These are phyloP conservation scores for Saturnispora quitensis DNA, from an alignment of 805 yeast genomes.

Conservation along the genomic window DNA sequence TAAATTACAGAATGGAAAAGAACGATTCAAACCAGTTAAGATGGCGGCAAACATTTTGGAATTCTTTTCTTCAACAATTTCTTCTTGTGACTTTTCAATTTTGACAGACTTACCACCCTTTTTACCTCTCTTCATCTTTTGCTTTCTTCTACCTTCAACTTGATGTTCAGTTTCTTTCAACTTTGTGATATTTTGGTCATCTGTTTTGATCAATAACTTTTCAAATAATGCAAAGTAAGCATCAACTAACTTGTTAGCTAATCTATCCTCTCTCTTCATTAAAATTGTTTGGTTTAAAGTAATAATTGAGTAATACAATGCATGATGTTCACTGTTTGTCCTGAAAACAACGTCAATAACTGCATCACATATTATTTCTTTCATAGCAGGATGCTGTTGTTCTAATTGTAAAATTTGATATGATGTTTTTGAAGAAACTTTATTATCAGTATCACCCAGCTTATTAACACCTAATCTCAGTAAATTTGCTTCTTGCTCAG, in stretches of 20 bases:
- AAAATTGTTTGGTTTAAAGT: slow-evolving; percentile 90
- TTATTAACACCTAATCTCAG: slow-evolving; percentile 86
- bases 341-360: slow-evolving; percentile 75
- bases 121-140: slow-evolving; percentile 71
- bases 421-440: slow-evolving; percentile 84
- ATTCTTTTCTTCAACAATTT: slow-evolving; percentile 67
- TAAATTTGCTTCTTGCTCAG: slow-evolving; percentile 93
- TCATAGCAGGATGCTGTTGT: slow-evolving; percentile 95
- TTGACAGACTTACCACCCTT: slow-evolving; percentile 81
- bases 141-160: slow-evolving; percentile 56
- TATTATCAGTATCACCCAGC: slow-evolving; percentile 85
- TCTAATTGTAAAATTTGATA: slow-evolving; percentile 69
- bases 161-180: slow-evolving; percentile 40
- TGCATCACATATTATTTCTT: slow-evolving; percentile 64
- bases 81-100: slow-evolving; percentile 52
- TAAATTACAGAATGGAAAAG: slow-evolving; percentile 83
- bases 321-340: slow-evolving; percentile 70
- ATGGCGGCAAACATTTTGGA: slow-evolving; percentile 82
- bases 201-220: slow-evolving; percentile 64
- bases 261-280: slow-evolving; percentile 62
- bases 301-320: slow-evolving; percentile 78
- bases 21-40: slow-evolving; percentile 90
- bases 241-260: slow-evolving; percentile 76
- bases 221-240: slow-evolving; percentile 85
- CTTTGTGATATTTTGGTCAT: slow-evolving; percentile 33